Percentiles rank a stretch among this genome's conserved stretches.
Evolutionary conservation across 1,139 yeast genomes (phyloP).

Genomic region (Blastobotrys buckinghamii): DNA sequence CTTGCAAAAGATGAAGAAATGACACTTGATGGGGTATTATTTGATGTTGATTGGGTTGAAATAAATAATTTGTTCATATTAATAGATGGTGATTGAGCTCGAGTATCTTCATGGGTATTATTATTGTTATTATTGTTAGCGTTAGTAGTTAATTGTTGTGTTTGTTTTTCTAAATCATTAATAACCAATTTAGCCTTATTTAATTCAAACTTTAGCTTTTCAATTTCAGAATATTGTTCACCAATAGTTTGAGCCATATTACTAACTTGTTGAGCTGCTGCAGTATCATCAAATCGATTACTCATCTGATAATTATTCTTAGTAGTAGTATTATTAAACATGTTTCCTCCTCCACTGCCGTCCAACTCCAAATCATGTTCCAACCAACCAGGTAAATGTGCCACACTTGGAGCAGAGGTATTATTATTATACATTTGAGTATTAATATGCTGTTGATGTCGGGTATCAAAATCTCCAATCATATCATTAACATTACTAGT

Average conservation of each 20-base stretch:
- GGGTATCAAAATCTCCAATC: too few species aligned
- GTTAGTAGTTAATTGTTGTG: not conserved
- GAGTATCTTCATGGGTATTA: not conserved
- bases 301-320: not conserved
- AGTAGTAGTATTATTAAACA: not conserved
- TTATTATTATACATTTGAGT: not conserved
- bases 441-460: too few species aligned
- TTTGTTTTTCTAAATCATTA: slow-evolving; percentile 5
- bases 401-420: not conserved
- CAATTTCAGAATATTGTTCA: slow-evolving; percentile 10
- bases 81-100: not conserved
- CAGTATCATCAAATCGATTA: not conserved
- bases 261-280: slow-evolving; percentile 5
- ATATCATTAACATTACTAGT: not conserved
- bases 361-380: slow-evolving; percentile 10
- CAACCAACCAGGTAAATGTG: slow-evolving; percentile 12
- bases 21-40: too few species aligned
- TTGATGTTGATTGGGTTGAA: too few species aligned
- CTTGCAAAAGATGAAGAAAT: too few species aligned
- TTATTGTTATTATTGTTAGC: not conserved
- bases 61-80: not conserved
- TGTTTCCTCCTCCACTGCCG: not conserved
- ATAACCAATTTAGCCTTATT: slow-evolving; percentile 3
- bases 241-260: slow-evolving; percentile 9
- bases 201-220: slow-evolving; percentile 7